Percentiles rank a stretch among this genome's conserved stretches.
phyloP scores from a whole-genome alignment of 2,329 filamentous ascomycete genomes.

The Cytospora chrysosperma region DNA sequence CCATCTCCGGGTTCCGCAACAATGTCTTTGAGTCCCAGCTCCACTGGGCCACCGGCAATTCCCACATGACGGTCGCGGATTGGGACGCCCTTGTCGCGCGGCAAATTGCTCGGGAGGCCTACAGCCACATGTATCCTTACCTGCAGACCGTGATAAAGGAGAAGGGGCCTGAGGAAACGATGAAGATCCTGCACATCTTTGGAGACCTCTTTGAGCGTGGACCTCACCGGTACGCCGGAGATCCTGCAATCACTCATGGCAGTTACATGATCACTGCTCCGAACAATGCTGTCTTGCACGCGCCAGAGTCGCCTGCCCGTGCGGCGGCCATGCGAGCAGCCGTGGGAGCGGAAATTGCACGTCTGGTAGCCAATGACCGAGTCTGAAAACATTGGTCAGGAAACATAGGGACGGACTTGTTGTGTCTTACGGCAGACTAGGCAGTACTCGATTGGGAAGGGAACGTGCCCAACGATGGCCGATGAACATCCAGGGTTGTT shows the following conservation, averaged over 20 bases:
- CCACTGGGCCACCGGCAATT: not conserved
- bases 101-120: not conserved
- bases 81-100: not conserved
- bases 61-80: not conserved
- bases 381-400: not conserved
- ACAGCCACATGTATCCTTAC: not conserved
- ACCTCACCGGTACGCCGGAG: not conserved
- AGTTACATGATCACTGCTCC: not conserved
- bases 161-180: not conserved
- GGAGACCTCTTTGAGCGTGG: accelerated
- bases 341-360: not conserved
- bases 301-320: not conserved
- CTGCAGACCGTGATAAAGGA: not conserved
- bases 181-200: not conserved
- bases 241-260: no score
- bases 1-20: accelerated
- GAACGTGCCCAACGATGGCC: not conserved
- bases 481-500: not conserved
- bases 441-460: not conserved
- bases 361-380: not conserved
- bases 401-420: not conserved
- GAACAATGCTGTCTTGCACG: no score
- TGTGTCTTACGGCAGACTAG: not conserved
- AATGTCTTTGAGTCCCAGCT: accelerated
- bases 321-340: not conserved